These are phyloP conservation scores for Geoglossum cookeanum DNA, from an alignment of 2,329 filamentous ascomycete species.

Conservation along the genomic window DNA sequence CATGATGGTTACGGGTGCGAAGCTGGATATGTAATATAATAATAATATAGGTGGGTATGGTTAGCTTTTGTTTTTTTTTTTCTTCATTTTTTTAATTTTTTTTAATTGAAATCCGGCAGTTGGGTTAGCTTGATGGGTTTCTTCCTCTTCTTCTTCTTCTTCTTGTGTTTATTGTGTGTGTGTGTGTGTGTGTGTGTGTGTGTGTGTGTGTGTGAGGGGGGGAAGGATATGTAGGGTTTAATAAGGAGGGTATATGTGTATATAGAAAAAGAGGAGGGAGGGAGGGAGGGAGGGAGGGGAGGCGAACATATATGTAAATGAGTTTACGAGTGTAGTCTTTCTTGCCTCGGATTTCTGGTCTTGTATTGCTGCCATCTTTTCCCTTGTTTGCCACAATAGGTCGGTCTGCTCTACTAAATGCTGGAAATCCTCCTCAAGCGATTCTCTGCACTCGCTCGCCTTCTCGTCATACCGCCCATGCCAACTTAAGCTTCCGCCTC, in stretches of 20 bases:
- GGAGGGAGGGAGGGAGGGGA: neutral
- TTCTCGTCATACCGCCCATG: slow-evolving; percentile 1
- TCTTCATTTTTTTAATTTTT: too few species aligned
- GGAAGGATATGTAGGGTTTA: too few species aligned
- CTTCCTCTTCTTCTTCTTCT: too few species aligned
- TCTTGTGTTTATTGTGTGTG: too few species aligned
- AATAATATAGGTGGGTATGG: too few species aligned
- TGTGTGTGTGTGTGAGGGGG: too few species aligned
- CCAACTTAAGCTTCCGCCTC: slow-evolving; percentile 13
- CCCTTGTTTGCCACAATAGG: slow-evolving; percentile 12
- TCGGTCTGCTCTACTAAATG: slow-evolving; percentile 14
- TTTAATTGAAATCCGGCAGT: too few species aligned
- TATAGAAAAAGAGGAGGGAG: neutral
- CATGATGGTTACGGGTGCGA: slow-evolving; percentile 13
- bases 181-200: too few species aligned
- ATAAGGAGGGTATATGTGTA: neutral
- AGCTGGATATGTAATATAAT: slow-evolving; percentile 5
- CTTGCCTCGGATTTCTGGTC: slow-evolving; percentile 11
- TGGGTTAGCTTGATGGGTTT: too few species aligned
- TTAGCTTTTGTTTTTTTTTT: too few species aligned
- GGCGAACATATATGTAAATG: slow-evolving; percentile 14
- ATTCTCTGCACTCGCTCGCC: slow-evolving; percentile 4
- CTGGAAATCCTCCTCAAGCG: slow-evolving; percentile 14
- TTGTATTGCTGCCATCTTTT: slow-evolving; percentile 11
- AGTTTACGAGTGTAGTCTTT: slow-evolving; percentile 13